Evolutionary conservation across 495 filamentous ascomycete species (phyloP), one percentile per base, ranked within the genome.

Genomic region (Tricharina praecox): DNA sequence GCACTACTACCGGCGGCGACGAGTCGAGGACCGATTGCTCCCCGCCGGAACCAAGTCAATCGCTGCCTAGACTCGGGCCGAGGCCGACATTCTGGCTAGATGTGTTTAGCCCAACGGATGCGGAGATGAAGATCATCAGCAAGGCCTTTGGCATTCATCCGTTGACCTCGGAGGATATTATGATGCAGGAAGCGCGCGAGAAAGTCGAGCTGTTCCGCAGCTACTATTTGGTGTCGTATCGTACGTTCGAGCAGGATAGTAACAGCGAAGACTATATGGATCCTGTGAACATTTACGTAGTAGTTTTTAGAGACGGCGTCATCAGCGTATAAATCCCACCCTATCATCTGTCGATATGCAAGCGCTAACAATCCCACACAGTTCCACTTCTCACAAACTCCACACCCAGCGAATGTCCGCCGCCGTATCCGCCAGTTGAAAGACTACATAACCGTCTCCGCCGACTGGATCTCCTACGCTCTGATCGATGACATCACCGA

Each of bases 401-500:
- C 76, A 0, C 90, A 97, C 59, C 82, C 84, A 7, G 69, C 77
- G 16, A 84, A 87, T 55, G 90, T 96, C 36, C 77, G 92, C 44
- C 83, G 83, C 69, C 74, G 90, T 61, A 94, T 97, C 57, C 80
- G 84, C 1, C 82, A 82, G 61, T 69, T 97, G 50, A 84, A 92
- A 55, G 90, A 96, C 56, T 94, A 93, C 59, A 81, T 95, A 49
- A 76, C 82, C 13, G 69, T 97, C 28, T 88, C 82, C 49, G 85
- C 84, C 52, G 90, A 97, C 63, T 97, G 90, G 90, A 88, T 97
- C 50, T 97, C 92, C 66, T 97, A 97, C 58, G 90, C 90, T 25
- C 75, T 97, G 66, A 97, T 97, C 60, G 90, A 97, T 64, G 82
- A 97, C 62, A 97, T 97, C 54, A 92, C 96, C 52, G 90, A 97